Evolutionary conservation across 768 basidiomycete species (phyloP), one percentile per base, ranked within the genome.

Genomic region (Myochromella boudieri): DNA sequence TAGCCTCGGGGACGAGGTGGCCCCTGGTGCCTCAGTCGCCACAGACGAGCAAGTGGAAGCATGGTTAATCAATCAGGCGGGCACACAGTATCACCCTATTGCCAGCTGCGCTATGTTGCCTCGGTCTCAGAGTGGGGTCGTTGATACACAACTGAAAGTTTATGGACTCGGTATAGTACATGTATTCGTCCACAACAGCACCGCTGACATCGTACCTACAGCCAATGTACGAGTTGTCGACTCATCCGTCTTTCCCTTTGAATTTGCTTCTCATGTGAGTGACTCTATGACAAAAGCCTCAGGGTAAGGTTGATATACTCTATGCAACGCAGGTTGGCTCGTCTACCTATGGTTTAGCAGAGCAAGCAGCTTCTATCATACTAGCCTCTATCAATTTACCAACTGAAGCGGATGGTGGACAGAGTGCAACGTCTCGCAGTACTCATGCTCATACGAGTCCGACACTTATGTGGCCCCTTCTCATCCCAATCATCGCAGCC

Each of bases 1-100:
- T 3, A 61, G 68, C 11, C 59, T 83, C 49, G 63, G 67, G 24
- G 55, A 54, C 20, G 81, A 83, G 61, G 58, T 68, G 6, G 52
- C 61, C 8, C 83, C 83, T 0, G 82, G 82, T 3, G 51, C 74
- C 0, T 45, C 48, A 3, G 76, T 84, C 12, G 59, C 62, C 28
- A 74, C 75, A 3, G 85, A 87, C 56, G 74, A 64, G n/a, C 65
- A 82, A 17, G 76, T 77, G 68, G 77, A 83, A 28, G 59, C 60
- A 6, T 86, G 76, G 75, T 49, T 83, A 28, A 61, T 65, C 26
- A 61, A 60, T 11, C 50, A 60, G 10, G 70, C 72, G n/a, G 67
- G 69, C 10, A 81, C 79, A 4, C 79, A 84, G 64, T 81, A 67
- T 65, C 85, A 87, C 60, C 84, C 84, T 2, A 67, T 71, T 22